A percentile compares a stretch with the other conserved stretches of the same genome.
These are phyloP conservation scores for Myriosclerotinia duriaeana DNA, from an alignment of 2,329 filamentous ascomycete genomes.

Conservation along the genomic window DNA sequence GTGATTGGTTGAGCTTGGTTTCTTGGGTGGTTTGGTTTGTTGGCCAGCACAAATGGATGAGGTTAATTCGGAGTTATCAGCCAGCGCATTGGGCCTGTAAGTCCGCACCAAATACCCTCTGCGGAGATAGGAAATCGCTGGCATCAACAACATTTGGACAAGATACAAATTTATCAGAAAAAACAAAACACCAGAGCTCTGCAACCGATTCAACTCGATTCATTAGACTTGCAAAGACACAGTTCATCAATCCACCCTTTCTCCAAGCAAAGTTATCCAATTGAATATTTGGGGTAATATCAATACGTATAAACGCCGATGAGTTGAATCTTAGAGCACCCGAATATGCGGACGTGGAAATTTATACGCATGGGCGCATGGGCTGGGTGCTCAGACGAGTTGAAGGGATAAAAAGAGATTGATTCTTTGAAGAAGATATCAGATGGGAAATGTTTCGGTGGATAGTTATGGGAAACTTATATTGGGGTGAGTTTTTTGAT, in stretches of 20 bases:
- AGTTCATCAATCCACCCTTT: neutral
- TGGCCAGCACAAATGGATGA: neutral
- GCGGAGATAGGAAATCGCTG: neutral
- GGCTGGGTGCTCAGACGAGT: neutral
- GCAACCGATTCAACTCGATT: slow-evolving; percentile 10
- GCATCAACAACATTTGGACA: neutral
- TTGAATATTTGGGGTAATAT: neutral
- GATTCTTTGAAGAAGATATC: neutral
- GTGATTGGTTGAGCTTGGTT: neutral
- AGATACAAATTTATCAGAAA: neutral
- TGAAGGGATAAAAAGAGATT: neutral
- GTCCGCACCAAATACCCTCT: neutral
- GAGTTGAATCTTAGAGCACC: neutral
- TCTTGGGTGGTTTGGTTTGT: neutral
- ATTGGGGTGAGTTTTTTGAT: neutral
- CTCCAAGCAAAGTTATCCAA: neutral
- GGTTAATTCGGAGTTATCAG: neutral
- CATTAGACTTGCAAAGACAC: slow-evolving; percentile 7
- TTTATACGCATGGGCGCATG: neutral
- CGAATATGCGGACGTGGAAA: neutral
- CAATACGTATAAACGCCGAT: neutral
- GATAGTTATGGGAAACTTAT: neutral
- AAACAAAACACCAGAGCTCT: neutral
- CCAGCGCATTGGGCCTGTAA: neutral
- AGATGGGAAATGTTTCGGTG: slow-evolving; percentile 14